phyloP scores from a whole-genome alignment of 2,329 filamentous ascomycete species.

The Venturia nashicola region DNA sequence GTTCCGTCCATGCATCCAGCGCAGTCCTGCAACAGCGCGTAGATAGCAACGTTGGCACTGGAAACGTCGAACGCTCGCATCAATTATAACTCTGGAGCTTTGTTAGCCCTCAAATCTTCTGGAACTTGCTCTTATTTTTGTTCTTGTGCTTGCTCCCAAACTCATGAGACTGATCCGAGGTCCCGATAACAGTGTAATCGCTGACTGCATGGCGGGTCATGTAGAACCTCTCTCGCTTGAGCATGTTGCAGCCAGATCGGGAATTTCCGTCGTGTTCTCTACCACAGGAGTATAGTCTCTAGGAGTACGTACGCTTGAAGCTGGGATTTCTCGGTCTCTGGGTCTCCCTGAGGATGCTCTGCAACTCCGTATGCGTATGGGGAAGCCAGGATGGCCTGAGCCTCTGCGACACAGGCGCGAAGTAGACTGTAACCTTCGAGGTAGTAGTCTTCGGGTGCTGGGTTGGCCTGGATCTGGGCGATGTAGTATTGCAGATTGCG shows the following conservation, averaged over 20 bases:
- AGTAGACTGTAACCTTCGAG: slow-evolving; percentile 47
- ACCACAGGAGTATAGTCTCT: neutral
- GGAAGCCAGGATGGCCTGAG: slow-evolving; percentile 40
- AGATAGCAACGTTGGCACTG: slow-evolving; percentile 50
- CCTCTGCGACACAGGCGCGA: slow-evolving; percentile 42
- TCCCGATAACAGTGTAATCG: neutral
- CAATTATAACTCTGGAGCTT: slow-evolving; percentile 40
- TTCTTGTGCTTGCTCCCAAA: neutral
- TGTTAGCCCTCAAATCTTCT: neutral
- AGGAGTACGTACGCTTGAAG: slow-evolving; percentile 36
- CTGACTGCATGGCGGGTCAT: neutral
- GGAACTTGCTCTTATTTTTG: neutral
- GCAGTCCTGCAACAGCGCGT: slow-evolving; percentile 42
- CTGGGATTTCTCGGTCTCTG: slow-evolving; percentile 44
- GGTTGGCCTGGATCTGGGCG: slow-evolving; percentile 38
- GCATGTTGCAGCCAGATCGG: neutral
- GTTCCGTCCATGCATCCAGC: slow-evolving; percentile 45
- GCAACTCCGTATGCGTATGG: slow-evolving; percentile 36
- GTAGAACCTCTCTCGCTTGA: neutral
- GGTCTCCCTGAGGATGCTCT: slow-evolving; percentile 23
- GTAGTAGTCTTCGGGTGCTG: slow-evolving; percentile 42
- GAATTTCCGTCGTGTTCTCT: neutral
- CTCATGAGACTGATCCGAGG: neutral
- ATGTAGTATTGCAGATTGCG: slow-evolving; percentile 49
- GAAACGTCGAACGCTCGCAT: slow-evolving; percentile 48